Base-by-base conservation (phyloP, 2,329 filamentous ascomycete genomes). In the Lasiodiplodia theobromae region DNA sequence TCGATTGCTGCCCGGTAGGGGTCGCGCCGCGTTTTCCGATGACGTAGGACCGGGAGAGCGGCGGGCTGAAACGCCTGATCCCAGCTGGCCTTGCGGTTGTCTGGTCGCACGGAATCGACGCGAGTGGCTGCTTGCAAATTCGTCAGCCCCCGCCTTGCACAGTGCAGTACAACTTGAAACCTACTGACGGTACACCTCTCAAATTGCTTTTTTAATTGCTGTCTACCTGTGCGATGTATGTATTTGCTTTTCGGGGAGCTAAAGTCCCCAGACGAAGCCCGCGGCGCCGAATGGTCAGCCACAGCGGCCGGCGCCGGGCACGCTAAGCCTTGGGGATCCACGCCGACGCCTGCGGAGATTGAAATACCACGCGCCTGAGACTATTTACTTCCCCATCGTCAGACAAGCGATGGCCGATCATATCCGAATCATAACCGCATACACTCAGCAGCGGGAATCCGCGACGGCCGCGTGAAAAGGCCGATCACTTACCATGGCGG, bases 1-100 rank as follows among this genome's bases (percentile, higher is more conserved):
- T 64, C 60, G 44, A 52, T 64, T 57, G n/a, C 54, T 38, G 31
- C 4, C 18, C 23, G 23, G 38, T 25, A 49, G 40, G 3, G 57
- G 47, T 62, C 23, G 7, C 23, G 21, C 21, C 11, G 37, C 11
- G 38, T 18, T n/a, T 57, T 2, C 16, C n/a, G 40, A 21, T 64
- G 60, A 53, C 60, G 60, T 64, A 47, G 49, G 25, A 25, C n/a
- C 38, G 40, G 58, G 57, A 62, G 57, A 62, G 18, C 18, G 23
- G n/a, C 53, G 21, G n/a, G 31, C n/a, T 5, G 8, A 34, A 10
- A 10, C 31, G 6, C 31, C 31, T 34, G 31, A 34, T 34, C 31
- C 31, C 31, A 8, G 31, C 4, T 8, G 38, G 40, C 12, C 38
- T 28, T 34, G 31, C 37, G 11, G 28, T 11, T 18, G 54, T 38